Percentiles rank a stretch among this genome's conserved stretches.
Evolutionary conservation across 1,139 yeast species (phyloP).

Genomic region (Trichomonascaceae sp.): DNA sequence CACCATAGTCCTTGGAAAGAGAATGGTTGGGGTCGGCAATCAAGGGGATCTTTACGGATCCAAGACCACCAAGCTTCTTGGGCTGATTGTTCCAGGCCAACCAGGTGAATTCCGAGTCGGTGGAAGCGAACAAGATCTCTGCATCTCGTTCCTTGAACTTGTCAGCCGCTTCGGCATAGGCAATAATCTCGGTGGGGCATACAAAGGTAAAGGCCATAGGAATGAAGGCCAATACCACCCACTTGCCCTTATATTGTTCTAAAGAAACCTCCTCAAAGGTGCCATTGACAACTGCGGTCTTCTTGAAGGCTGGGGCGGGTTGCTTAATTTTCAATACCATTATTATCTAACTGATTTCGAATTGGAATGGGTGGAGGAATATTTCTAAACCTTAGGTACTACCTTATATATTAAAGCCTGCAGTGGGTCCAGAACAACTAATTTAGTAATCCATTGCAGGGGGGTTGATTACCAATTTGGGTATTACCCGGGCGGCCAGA

Average conservation of each 20-base stretch:
- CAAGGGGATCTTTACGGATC: constrained; percentile 89
- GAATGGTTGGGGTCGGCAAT: constrained; percentile 96
- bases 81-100: constrained; percentile 97
- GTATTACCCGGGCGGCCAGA: neutral
- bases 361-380: neutral
- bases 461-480: neutral
- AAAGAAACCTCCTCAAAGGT: constrained; percentile 88
- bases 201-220: constrained; percentile 99
- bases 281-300: constrained; percentile 96
- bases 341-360: constrained; percentile 23
- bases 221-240: constrained; percentile 94
- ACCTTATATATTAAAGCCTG: neutral
- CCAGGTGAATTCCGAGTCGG: constrained; percentile 95
- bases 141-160: constrained; percentile 83
- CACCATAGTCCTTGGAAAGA: constrained; percentile 93
- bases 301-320: constrained; percentile 93
- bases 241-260: constrained; percentile 94
- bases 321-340: constrained; percentile 89
- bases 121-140: constrained; percentile 90
- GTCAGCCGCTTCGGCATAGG: constrained; percentile 92
- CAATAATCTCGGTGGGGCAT: constrained; percentile 98
- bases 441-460: constrained; percentile 2
- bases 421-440: constrained; percentile 5
- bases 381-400: neutral
- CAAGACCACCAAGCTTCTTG: constrained; percentile 97